Base-by-base conservation (phyloP, 2,329 filamentous ascomycete species). In the Chaetomiaceae sp. region DNA sequence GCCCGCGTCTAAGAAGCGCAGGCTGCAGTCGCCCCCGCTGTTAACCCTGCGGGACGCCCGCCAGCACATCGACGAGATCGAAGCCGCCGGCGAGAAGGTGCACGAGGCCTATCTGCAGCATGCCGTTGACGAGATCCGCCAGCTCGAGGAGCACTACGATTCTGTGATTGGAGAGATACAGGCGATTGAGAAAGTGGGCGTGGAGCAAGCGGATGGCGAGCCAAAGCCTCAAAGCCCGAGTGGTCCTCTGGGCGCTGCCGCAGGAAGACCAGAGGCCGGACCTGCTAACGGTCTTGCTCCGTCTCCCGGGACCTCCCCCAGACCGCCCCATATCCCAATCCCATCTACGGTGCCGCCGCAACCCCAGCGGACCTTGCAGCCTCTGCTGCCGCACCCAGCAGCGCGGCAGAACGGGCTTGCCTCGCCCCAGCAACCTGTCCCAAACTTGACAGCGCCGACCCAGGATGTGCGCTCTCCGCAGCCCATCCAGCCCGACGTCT, bases 31-130 rank as follows among this genome's bases (percentile, higher is more conserved):
- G 49, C 80, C 85, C 8, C 72, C 76, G 37, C 62, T 82, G 48
- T 79, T 82, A 11, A 79, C 79, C 1, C 68, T 88, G 22, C 75
- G 79, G 53, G 85, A 90, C 52, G 79, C 79, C 4, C 72, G 76
- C 45, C 74, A 82, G 52, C 79, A 88, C 62, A 65, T 76, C 22
- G 78, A 84, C 40, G 79, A 84, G 53, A 72, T 94, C 2, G 85
- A 86, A 1, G 69, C 74, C 22, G 68, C 95, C 36, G 77, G 94
- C 38, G 74, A 83, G 47, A 80, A 83, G 53, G 73, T 95, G 1
- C 94, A 93, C 61, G 74, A 78, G 11, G 75, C 79, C 51, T 96
- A 94, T 62, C 77, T 82, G 53, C 79, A 84, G 37, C 71, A 83
- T 35, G 72, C 84, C 39, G 75, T 88, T n/a, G 70, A 72, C 46